Evolutionary conservation across 2,329 filamentous ascomycete species (phyloP).

Genomic region (Hirsutella minnesotensis): DNA sequence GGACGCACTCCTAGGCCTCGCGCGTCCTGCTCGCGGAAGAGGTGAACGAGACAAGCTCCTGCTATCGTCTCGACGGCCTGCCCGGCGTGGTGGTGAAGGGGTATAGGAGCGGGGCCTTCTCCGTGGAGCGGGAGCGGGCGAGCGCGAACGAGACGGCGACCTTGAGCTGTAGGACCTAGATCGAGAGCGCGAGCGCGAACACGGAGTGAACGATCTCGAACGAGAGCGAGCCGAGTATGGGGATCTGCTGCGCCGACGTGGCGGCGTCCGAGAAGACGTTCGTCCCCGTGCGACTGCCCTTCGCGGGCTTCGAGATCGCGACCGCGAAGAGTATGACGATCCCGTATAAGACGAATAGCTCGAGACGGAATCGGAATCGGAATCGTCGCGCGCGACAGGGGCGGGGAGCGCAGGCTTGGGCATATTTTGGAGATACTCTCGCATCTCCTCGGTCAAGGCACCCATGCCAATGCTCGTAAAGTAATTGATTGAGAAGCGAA

Average conservation of each 20-base stretch:
- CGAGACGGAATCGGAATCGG: conserved; percentile 60
- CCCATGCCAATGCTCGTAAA: conserved; percentile 98
- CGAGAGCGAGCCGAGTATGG: conserved; percentile 3
- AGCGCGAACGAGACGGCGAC: background rate
- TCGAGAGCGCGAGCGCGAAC: conserved; percentile 1
- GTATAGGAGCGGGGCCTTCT: conserved; percentile 2
- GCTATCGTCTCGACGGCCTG: background rate
- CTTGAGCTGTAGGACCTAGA: no score
- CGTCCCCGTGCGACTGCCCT: conserved; percentile 2
- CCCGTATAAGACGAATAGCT: conserved; percentile 63
- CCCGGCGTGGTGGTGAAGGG: conserved; percentile 4
- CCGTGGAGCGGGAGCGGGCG: background rate
- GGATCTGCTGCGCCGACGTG: background rate
- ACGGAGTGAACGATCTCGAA: conserved; percentile 1
- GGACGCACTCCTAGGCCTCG: background rate
- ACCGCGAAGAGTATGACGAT: conserved; percentile 6
- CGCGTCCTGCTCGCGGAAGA: background rate
- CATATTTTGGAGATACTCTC: conserved; percentile 78
- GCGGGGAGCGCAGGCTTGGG: conserved; percentile 73
- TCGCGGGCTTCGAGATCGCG: conserved; percentile 4
- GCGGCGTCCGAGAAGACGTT: conserved; percentile 4
- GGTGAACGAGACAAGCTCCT: background rate
- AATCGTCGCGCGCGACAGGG: conserved; percentile 43
- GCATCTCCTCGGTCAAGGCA: conserved; percentile 86
- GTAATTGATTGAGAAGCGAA: conserved; percentile 97